Percentiles rank a stretch among this genome's conserved stretches.
Evolutionary conservation across 768 basidiomycete species (phyloP).

Genomic region (Tricholoma saponaceum): DNA sequence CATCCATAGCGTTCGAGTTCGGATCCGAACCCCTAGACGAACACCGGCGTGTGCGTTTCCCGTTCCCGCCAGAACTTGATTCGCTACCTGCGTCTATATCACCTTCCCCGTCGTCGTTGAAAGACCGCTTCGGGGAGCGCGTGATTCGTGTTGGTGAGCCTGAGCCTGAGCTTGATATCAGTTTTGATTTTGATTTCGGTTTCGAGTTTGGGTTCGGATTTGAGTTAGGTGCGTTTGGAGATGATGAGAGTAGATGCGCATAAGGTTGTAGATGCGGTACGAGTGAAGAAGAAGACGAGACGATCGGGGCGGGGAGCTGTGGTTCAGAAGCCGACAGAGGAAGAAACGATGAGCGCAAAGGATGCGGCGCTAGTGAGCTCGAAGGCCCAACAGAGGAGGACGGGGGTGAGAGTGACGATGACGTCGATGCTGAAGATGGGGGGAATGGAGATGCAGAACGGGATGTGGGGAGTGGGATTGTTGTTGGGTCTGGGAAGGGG

Average conservation of each 20-base stretch:
- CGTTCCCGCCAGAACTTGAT: not conserved
- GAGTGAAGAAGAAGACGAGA: no score
- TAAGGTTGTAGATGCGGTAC: conserved; percentile 35
- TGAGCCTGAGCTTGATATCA: not conserved
- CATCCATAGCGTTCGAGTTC: conserved; percentile 10
- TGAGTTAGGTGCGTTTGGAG: not conserved
- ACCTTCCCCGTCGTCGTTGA: not conserved
- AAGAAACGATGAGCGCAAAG: conserved; percentile 14
- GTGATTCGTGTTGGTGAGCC: not conserved
- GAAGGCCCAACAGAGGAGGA: not conserved
- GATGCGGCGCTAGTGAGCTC: conserved; percentile 7
- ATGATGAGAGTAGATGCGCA: conserved; percentile 1
- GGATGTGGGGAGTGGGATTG: conserved; percentile 8
- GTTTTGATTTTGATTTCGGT: not conserved
- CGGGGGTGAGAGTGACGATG: not conserved
- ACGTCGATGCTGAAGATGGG: conserved; percentile 3
- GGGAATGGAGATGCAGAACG: conserved; percentile 9
- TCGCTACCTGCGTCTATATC: not conserved
- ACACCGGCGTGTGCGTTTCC: not conserved
- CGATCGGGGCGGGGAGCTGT: conserved; percentile 8
- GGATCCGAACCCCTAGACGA: not conserved
- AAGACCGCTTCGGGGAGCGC: not conserved
- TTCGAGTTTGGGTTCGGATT: not conserved
- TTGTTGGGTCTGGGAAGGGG: conserved; percentile 10
- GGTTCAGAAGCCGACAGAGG: conserved; percentile 6